A percentile compares a stretch with the other conserved stretches of the same genome.
phyloP scores from a whole-genome alignment of 805 yeast genomes.

The Groenewaldozyma salmanticensis region DNA sequence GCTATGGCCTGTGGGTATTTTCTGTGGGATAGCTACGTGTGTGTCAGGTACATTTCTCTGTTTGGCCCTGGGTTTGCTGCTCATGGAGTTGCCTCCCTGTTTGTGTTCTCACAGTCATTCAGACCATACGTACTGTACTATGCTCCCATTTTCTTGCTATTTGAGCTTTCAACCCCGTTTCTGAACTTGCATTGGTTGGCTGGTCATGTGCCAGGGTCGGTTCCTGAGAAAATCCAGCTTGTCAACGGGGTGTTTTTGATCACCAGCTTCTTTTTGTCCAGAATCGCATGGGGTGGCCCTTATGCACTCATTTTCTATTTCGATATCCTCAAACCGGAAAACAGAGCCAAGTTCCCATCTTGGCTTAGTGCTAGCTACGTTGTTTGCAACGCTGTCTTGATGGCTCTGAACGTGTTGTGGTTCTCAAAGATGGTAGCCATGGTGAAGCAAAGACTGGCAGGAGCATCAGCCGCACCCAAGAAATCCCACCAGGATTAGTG shows the following conservation, averaged over 20 bases:
- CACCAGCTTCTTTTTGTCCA: slow-evolving; percentile 58
- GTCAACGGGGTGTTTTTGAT: slow-evolving; percentile 68
- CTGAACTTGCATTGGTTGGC: slow-evolving; percentile 92
- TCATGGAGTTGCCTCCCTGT: slow-evolving; percentile 76
- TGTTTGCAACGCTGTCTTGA: slow-evolving; percentile 50
- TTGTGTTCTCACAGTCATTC: slow-evolving; percentile 56
- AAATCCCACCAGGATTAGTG: not conserved
- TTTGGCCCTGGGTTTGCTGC: slow-evolving; percentile 77
- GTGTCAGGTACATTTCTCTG: slow-evolving; percentile 48
- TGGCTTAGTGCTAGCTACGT: slow-evolving; percentile 44
- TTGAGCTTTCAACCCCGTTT: slow-evolving; percentile 89
- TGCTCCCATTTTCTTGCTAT: slow-evolving; percentile 73
- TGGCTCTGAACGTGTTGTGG: slow-evolving; percentile 72
- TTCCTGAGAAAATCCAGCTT: slow-evolving; percentile 43
- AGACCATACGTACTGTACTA: slow-evolving; percentile 71
- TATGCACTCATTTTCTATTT: slow-evolving; percentile 47
- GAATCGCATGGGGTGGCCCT: slow-evolving; percentile 82
- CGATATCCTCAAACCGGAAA: slow-evolving; percentile 31
- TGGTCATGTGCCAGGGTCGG: slow-evolving; percentile 61
- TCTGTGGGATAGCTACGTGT: slow-evolving; percentile 77
- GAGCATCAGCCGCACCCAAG: not conserved
- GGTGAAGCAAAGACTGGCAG: slow-evolving; percentile 1
- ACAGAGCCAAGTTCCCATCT: slow-evolving; percentile 32
- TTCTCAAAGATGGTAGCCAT: slow-evolving; percentile 74
- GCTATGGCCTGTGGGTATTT: slow-evolving; percentile 79